Percentiles rank a stretch among this genome's conserved stretches.
These are phyloP conservation scores for Ceratocystis harringtonii DNA, from an alignment of 2,329 filamentous ascomycete genomes.

Conservation along the genomic window DNA sequence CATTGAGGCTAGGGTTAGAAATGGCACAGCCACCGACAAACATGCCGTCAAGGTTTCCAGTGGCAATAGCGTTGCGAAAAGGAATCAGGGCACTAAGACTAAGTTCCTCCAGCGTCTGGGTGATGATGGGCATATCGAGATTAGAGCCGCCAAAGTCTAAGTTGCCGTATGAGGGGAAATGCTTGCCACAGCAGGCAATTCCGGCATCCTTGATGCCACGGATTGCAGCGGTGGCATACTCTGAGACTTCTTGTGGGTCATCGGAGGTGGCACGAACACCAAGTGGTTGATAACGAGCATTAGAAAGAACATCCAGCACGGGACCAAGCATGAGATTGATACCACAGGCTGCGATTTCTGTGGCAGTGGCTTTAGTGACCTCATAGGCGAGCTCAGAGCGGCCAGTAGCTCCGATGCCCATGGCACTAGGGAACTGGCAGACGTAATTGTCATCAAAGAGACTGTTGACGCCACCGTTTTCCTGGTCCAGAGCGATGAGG, in stretches of 20 bases:
- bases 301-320: slow-evolving; percentile 84
- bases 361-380: slow-evolving; percentile 81
- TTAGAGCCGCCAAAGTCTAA: slow-evolving; percentile 85
- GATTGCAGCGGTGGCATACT: slow-evolving; percentile 80
- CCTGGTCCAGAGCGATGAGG: slow-evolving; percentile 83
- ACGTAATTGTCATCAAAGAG: slow-evolving; percentile 92
- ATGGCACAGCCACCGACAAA: slow-evolving; percentile 93
- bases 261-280: slow-evolving; percentile 83
- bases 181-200: slow-evolving; percentile 79
- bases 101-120: slow-evolving; percentile 81
- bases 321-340: slow-evolving; percentile 94
- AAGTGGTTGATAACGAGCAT: slow-evolving; percentile 77
- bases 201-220: slow-evolving; percentile 88
- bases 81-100: slow-evolving; percentile 84
- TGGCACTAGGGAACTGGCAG: slow-evolving; percentile 89
- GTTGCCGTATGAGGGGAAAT: slow-evolving; percentile 93
- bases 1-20: slow-evolving; percentile 78
- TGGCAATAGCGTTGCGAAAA: slow-evolving; percentile 75
- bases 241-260: slow-evolving; percentile 86
- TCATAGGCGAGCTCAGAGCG: slow-evolving; percentile 74
- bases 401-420: slow-evolving; percentile 89
- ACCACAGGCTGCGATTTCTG: slow-evolving; percentile 81
- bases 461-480: slow-evolving; percentile 96
- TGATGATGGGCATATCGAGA: slow-evolving; percentile 86
- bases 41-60: slow-evolving; percentile 74